A percentile compares a stretch with the other conserved stretches of the same genome.
These are phyloP conservation scores for Venustampulla echinocandica DNA, from an alignment of 495 filamentous ascomycete genomes.

Conservation along the genomic window DNA sequence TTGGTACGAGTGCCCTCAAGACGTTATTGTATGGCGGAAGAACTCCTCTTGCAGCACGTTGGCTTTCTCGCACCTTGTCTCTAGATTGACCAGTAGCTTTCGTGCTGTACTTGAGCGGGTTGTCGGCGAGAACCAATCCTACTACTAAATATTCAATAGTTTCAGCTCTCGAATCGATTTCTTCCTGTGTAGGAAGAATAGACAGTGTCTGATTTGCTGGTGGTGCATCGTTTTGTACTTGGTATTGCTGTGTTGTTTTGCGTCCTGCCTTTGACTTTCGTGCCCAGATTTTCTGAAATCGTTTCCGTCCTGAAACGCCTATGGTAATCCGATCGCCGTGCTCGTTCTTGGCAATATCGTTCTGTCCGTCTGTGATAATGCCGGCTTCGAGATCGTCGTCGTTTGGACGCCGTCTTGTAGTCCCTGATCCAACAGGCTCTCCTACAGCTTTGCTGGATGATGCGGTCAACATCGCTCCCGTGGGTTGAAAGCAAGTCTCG, in stretches of 20 bases:
- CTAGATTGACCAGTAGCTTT: background rate
- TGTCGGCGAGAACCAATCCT: background rate
- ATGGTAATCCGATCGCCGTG: background rate
- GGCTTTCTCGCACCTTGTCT: background rate
- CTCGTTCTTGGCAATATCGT: background rate
- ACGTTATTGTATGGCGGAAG: background rate
- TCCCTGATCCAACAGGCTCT: background rate
- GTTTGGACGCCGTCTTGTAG: background rate
- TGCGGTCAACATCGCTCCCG: too few species aligned
- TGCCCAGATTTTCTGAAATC: background rate
- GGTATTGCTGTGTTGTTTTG: background rate
- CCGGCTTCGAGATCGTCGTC: background rate
- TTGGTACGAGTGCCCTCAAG: background rate
- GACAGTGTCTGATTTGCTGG: background rate
- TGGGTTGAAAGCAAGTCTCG: too few species aligned
- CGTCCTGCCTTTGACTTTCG: background rate
- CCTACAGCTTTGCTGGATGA: background rate
- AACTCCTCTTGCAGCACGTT: background rate
- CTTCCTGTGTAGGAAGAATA: background rate
- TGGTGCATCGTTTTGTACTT: background rate
- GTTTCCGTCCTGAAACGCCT: background rate
- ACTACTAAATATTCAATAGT: background rate
- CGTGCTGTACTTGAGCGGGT: background rate
- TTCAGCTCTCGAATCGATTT: background rate
- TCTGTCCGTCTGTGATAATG: background rate